Conservation (phyloP, 2,329 filamentous ascomycete genomes). For the Pseudogymnoascus verrucosus region DNA sequence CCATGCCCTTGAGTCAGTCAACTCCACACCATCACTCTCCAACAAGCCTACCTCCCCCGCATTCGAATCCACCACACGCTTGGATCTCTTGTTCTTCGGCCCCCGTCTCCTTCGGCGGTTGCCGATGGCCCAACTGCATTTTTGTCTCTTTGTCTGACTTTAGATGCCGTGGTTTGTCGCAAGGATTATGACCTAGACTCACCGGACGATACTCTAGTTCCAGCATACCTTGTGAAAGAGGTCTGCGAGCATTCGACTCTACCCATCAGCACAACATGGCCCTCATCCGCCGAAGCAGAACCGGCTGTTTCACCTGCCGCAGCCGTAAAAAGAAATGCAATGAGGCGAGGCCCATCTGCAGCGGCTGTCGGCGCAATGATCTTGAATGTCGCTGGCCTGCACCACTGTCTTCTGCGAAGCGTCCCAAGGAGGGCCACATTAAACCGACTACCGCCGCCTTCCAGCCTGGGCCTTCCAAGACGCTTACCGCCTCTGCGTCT, state of each 20-base stretch:
- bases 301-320: slow-evolving; percentile 40
- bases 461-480: neutral
- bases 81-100: slow-evolving; percentile 2
- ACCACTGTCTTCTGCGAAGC: neutral
- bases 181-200: neutral
- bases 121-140: neutral
- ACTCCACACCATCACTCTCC: slow-evolving; percentile 28
- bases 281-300: slow-evolving; percentile 24
- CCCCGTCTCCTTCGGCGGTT: neutral
- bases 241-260: neutral
- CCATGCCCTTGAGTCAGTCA: slow-evolving; percentile 25
- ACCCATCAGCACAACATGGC: neutral
- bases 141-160: neutral
- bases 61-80: neutral
- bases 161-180: neutral
- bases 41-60: neutral
- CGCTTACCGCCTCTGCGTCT: neutral
- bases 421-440: neutral
- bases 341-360: slow-evolving; percentile 47
- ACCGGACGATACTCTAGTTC: neutral
- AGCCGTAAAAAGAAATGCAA: slow-evolving; percentile 55
- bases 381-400: neutral
- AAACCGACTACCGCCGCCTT: neutral
- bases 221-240: neutral
- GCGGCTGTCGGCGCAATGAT: neutral